A percentile compares a stretch with the other conserved stretches of the same genome.
phyloP scores from a whole-genome alignment of 257 asterid species.

The Voacanga thouarsii region DNA sequence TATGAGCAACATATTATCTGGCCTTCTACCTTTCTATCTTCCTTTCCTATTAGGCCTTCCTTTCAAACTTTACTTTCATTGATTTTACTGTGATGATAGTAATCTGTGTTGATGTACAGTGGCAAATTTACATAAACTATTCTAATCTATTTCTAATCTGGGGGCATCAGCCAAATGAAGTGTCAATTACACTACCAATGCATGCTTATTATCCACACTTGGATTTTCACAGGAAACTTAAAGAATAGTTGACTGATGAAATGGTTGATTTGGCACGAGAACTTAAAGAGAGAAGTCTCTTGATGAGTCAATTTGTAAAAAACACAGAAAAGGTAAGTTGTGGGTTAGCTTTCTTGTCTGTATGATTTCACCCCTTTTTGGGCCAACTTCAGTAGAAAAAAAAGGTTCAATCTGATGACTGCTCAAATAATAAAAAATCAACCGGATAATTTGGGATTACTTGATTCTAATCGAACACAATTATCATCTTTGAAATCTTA shows the following conservation, averaged over 20 bases:
- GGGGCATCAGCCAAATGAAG: background rate
- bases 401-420: background rate
- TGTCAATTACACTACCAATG: background rate
- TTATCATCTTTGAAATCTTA: background rate
- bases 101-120: background rate
- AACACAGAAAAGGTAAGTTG: slow-evolving; percentile 80
- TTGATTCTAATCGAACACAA: background rate
- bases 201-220: background rate
- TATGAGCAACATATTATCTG: background rate
- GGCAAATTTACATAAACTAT: background rate
- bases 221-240: slow-evolving; percentile 63
- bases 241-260: slow-evolving; percentile 89
- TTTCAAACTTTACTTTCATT: too few relatives aligned
- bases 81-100: background rate
- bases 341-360: background rate
- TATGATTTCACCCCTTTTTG: background rate
- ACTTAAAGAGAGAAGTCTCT: slow-evolving; percentile 82
- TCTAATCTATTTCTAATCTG: background rate
- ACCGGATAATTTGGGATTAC: too few relatives aligned
- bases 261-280: slow-evolving; percentile 86
- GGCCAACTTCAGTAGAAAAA: background rate
- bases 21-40: background rate
- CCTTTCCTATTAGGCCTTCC: too few relatives aligned
- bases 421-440: too few relatives aligned
- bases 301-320: slow-evolving; percentile 76